Conservation (phyloP, 1,284 basidiomycete species). For the Volvariella surrecta region DNA sequence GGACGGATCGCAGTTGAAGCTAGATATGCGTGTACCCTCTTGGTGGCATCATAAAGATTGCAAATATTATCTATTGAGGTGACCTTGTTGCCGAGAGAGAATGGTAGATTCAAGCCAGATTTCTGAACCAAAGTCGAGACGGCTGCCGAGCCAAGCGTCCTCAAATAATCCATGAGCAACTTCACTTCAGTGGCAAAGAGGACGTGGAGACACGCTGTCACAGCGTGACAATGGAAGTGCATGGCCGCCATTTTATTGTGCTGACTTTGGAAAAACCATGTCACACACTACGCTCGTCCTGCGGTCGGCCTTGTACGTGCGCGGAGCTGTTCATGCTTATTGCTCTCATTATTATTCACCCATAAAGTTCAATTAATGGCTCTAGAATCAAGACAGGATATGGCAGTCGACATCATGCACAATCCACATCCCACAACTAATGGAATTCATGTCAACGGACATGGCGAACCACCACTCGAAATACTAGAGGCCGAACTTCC, state of each 20-base stretch:
- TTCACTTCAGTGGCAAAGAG: background rate
- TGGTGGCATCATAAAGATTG: constrained; percentile 82
- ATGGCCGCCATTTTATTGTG: no score
- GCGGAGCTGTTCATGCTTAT: no score
- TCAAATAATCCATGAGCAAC: constrained; percentile 70
- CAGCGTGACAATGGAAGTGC: no score
- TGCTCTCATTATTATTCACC: no score
- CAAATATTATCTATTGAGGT: constrained; percentile 72
- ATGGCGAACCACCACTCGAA: constrained; percentile 36
- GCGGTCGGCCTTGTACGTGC: no score
- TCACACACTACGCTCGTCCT: no score
- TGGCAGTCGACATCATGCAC: constrained; percentile 7
- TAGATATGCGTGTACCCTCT: constrained; percentile 50
- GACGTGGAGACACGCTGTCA: no score
- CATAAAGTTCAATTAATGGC: background rate
- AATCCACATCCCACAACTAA: constrained; percentile 2
- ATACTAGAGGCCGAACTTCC: constrained; percentile 71
- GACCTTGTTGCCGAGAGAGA: constrained; percentile 76
- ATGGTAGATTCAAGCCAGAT: constrained; percentile 85
- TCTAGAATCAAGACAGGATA: background rate
- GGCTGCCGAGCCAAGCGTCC: constrained; percentile 79
- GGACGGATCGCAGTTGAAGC: constrained; percentile 6
- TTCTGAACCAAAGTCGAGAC: constrained; percentile 85
- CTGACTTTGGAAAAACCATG: no score
- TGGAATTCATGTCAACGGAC: constrained; percentile 10